A percentile compares a stretch with the other conserved stretches of the same genome.
Conservation (phyloP, 2,329 filamentous ascomycete genomes). For the Aureobasidium subglaciale region DNA sequence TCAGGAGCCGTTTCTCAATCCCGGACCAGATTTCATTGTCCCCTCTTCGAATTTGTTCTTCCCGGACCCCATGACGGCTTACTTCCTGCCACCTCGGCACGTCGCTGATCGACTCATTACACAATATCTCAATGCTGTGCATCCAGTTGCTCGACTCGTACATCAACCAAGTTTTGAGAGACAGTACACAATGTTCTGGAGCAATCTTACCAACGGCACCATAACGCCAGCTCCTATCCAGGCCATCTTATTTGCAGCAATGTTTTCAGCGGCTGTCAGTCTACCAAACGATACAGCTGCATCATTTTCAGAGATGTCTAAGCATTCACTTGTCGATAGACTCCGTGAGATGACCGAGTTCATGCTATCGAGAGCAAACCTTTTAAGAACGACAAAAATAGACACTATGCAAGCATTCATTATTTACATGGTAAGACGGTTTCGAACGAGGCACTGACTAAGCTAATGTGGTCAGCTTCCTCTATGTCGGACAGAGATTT, state of each 20-base stretch:
- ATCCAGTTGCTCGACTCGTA: slow-evolving; percentile 60
- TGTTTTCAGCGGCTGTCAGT: slow-evolving; percentile 64
- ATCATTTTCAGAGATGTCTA: slow-evolving; percentile 49
- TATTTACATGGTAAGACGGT: slow-evolving; percentile 59
- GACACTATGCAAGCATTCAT: slow-evolving; percentile 71
- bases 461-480: slow-evolving; percentile 48
- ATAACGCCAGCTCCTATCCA: slow-evolving; percentile 60
- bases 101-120: slow-evolving; percentile 56
- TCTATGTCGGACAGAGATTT: slow-evolving; percentile 64
- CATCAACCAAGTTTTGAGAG: slow-evolving; percentile 61
- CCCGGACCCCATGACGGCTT: slow-evolving; percentile 45
- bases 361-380: slow-evolving; percentile 61
- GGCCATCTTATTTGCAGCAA: slow-evolving; percentile 60
- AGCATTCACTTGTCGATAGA: slow-evolving; percentile 52
- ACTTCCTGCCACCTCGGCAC: slow-evolving; percentile 52
- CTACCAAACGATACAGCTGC: slow-evolving; percentile 49
- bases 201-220: slow-evolving; percentile 49
- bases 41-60: slow-evolving; percentile 64
- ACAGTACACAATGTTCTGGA: slow-evolving; percentile 61
- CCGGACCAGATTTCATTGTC: slow-evolving; percentile 59
- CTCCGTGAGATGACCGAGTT: slow-evolving; percentile 61
- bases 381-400: slow-evolving; percentile 63
- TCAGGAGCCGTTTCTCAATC: slow-evolving; percentile 49
- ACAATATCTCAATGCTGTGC: slow-evolving; percentile 62
- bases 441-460: neutral